These are phyloP conservation scores for Russula earlei DNA, from an alignment of 768 basidiomycete species.

Conservation along the genomic window DNA sequence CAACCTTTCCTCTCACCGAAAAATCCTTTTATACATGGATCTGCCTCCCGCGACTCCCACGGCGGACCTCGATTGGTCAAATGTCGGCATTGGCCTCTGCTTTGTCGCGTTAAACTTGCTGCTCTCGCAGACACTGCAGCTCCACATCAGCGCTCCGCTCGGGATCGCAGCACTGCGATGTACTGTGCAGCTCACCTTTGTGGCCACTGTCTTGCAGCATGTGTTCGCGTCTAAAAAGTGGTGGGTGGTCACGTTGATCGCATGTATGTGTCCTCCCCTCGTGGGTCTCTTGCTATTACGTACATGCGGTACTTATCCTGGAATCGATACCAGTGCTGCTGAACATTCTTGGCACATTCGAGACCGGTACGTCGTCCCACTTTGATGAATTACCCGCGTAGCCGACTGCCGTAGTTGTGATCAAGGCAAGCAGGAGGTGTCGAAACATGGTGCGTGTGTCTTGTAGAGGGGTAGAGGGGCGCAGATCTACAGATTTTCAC, in stretches of 20 bases:
- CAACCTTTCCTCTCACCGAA: too few species aligned
- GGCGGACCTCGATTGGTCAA: conserved; percentile 49
- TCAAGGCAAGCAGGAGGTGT: conserved; percentile 69
- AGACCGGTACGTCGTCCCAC: conserved; percentile 44
- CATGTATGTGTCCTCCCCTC: conserved; percentile 38
- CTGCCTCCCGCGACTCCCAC: conserved; percentile 16
- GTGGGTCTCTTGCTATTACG: neutral
- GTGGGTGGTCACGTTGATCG: conserved; percentile 67
- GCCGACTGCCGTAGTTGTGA: conserved; percentile 41
- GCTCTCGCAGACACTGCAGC: conserved; percentile 51
- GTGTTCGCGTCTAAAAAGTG: conserved; percentile 71
- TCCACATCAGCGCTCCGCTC: conserved; percentile 62
- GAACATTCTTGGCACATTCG: conserved; percentile 69
- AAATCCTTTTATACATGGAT: too few species aligned
- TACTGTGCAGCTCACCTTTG: conserved; percentile 65
- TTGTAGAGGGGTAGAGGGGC: too few species aligned
- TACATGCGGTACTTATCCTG: neutral
- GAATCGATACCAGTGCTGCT: conserved; percentile 40
- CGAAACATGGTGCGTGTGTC: conserved; percentile 50
- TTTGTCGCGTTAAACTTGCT: conserved; percentile 69
- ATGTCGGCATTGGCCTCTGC: conserved; percentile 63
- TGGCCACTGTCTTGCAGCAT: conserved; percentile 57
- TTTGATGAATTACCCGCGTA: neutral
- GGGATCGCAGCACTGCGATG: conserved; percentile 65
- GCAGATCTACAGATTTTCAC: neutral